A percentile compares a stretch with the other conserved stretches of the same genome.
Conservation (phyloP, 805 yeast genomes). For the Saccharomyces kudriavzevii region DNA sequence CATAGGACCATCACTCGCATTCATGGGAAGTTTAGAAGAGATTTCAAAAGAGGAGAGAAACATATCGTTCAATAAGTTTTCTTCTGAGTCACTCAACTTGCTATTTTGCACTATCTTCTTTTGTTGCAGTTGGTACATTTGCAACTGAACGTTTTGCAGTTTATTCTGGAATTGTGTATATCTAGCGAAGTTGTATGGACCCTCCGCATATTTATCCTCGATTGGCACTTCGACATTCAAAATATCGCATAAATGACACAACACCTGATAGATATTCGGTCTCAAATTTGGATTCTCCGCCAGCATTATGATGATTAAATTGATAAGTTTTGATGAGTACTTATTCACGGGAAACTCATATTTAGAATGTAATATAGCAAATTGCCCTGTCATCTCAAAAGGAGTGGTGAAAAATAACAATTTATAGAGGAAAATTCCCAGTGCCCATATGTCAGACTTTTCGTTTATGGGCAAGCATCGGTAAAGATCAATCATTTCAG, state of each 20-base stretch:
- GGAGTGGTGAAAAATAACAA: slow-evolving; percentile 91
- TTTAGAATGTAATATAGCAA: slow-evolving; percentile 78
- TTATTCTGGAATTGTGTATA: slow-evolving; percentile 42
- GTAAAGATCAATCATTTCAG: slow-evolving; percentile 90
- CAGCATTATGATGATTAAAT: slow-evolving; percentile 67
- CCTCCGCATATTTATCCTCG: slow-evolving; percentile 35
- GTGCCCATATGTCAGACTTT: slow-evolving; percentile 93
- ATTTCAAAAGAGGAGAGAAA: slow-evolving; percentile 24
- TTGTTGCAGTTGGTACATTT: slow-evolving; percentile 22
- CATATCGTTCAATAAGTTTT: slow-evolving; percentile 17
- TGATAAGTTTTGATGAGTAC: slow-evolving; percentile 64
- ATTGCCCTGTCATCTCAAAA: slow-evolving; percentile 74
- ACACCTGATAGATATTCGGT: slow-evolving; percentile 81
- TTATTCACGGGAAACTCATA: slow-evolving; percentile 72
- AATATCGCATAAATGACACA: slow-evolving; percentile 54
- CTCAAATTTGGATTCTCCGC: slow-evolving; percentile 75
- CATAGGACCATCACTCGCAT: slow-evolving; percentile 7
- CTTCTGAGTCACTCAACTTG: slow-evolving; percentile 7
- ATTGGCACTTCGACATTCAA: slow-evolving; percentile 48
- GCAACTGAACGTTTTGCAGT: slow-evolving; percentile 22
- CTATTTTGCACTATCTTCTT: slow-evolving; percentile 14
- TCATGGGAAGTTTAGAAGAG: slow-evolving; percentile 24
- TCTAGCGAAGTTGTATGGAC: slow-evolving; percentile 51
- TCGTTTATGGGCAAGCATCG: slow-evolving; percentile 81
- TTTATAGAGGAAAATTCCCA: slow-evolving; percentile 86